phyloP scores from a whole-genome alignment of 352 stramenopile species.

The Globisporangium paroecandrum region DNA sequence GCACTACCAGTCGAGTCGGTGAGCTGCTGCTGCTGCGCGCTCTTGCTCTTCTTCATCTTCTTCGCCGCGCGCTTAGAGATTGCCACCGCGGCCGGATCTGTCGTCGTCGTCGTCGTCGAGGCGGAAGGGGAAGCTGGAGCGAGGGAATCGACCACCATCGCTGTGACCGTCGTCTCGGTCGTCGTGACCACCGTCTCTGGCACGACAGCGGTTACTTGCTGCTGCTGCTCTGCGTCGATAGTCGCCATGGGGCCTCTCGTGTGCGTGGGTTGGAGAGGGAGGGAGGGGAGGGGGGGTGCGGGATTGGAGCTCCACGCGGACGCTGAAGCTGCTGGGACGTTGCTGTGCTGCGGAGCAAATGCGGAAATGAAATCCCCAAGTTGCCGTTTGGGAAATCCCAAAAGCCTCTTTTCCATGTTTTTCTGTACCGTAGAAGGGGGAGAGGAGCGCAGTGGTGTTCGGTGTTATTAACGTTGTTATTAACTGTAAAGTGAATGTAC shows the following conservation, averaged over 20 bases:
- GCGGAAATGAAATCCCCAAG: slow-evolving; percentile 11
- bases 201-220: not conserved
- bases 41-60: slow-evolving; percentile 25
- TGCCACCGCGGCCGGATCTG: not conserved
- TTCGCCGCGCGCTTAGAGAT: slow-evolving; percentile 29
- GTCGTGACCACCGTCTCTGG: slow-evolving; percentile 4
- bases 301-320: not conserved
- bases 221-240: slow-evolving; percentile 8
- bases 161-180: not conserved
- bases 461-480: too few species aligned
- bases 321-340: slow-evolving; percentile 1
- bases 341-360: slow-evolving; percentile 7
- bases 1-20: not conserved
- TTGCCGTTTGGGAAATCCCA: slow-evolving; percentile 12
- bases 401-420: slow-evolving; percentile 4
- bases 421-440: not conserved
- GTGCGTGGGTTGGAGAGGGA: not conserved
- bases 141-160: not conserved
- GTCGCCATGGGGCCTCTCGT: slow-evolving; percentile 3
- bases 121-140: not conserved
- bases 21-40: not conserved
- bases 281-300: not conserved
- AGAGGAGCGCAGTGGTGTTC: not conserved
- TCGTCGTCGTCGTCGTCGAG: not conserved
- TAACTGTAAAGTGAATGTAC: too few species aligned